These are phyloP conservation scores for Dichotomopilus funicola DNA, from an alignment of 2,329 filamentous ascomycete genomes.

Conservation along the genomic window DNA sequence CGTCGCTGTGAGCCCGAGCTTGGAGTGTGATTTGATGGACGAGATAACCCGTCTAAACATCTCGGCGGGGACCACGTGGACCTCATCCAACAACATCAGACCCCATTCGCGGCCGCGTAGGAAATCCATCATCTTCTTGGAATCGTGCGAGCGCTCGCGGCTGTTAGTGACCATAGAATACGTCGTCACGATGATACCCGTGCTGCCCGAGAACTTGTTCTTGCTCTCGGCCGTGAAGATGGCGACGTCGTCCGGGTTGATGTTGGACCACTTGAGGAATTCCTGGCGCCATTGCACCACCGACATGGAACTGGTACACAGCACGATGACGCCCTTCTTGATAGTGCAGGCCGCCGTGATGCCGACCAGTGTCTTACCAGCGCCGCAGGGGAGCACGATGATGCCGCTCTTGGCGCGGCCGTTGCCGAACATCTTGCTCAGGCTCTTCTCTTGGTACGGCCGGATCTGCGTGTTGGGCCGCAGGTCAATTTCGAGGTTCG, in stretches of 20 bases:
- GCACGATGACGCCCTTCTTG: constrained; percentile 90
- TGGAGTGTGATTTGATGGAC: constrained; percentile 89
- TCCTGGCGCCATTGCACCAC: constrained; percentile 95
- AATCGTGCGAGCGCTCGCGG: constrained; percentile 80
- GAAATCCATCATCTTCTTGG: constrained; percentile 97
- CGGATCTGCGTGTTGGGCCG: constrained; percentile 85
- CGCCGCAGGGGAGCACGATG: constrained; percentile 92
- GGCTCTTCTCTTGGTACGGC: constrained; percentile 91
- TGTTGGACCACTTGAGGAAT: constrained; percentile 98
- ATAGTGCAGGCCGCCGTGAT: constrained; percentile 97
- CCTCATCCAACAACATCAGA: constrained; percentile 92
- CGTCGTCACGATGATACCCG: constrained; percentile 93
- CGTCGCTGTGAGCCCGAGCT: constrained; percentile 89
- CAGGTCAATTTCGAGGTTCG: constrained; percentile 88
- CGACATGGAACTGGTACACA: constrained; percentile 97
- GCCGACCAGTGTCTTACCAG: constrained; percentile 95
- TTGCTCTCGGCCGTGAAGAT: constrained; percentile 95
- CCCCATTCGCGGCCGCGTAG: constrained; percentile 88
- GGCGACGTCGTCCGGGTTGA: constrained; percentile 82
- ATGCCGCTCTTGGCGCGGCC: constrained; percentile 95
- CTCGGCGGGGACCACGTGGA: constrained; percentile 93
- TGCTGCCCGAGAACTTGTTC: constrained; percentile 72
- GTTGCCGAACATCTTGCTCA: constrained; percentile 99
- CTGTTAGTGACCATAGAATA: constrained; percentile 99
- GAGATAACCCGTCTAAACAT: constrained; percentile 95